phyloP scores from a whole-genome alignment of 2,329 filamentous ascomycete genomes.

The Aspergillus fischeri region DNA sequence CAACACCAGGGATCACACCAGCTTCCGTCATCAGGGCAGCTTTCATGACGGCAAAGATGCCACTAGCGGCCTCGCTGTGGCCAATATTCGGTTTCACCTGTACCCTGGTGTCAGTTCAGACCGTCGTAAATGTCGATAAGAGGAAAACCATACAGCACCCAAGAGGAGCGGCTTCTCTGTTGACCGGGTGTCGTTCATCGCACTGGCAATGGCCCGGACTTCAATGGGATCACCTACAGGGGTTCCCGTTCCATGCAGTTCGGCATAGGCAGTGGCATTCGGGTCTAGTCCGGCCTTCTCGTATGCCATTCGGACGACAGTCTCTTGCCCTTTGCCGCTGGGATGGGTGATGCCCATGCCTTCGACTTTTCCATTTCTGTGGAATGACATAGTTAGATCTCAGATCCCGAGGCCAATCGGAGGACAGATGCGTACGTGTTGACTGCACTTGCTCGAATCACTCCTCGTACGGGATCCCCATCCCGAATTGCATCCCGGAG shows the following conservation, averaged over 20 bases:
- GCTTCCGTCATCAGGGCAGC: conserved; percentile 39
- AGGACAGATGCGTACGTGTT: background rate
- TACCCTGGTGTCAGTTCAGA: too few species aligned
- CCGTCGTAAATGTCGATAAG: too few species aligned
- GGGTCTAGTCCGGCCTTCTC: background rate
- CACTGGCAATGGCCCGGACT: background rate
- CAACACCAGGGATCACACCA: conserved; percentile 27
- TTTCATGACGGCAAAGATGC: conserved; percentile 32
- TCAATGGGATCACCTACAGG: conserved; percentile 7
- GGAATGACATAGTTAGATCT: background rate
- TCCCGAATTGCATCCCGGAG: conserved; percentile 2
- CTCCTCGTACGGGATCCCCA: conserved; percentile 1
- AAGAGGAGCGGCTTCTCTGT: conserved; percentile 3
- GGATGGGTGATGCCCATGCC: conserved; percentile 5
- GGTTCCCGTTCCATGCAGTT: conserved; percentile 10
- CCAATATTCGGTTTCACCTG: conserved; percentile 27
- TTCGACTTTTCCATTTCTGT: background rate
- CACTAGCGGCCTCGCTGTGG: conserved; percentile 32
- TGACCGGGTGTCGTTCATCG: conserved; percentile 23
- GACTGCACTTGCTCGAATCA: conserved; percentile 1
- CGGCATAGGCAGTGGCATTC: conserved; percentile 1
- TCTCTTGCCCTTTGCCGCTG: background rate
- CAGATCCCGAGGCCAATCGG: background rate
- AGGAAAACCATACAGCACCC: too few species aligned
- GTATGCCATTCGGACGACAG: conserved; percentile 5